Percentiles rank a stretch among this genome's conserved stretches.
phyloP scores from a whole-genome alignment of 2,329 filamentous ascomycete genomes.

The Colletotrichum tanaceti region DNA sequence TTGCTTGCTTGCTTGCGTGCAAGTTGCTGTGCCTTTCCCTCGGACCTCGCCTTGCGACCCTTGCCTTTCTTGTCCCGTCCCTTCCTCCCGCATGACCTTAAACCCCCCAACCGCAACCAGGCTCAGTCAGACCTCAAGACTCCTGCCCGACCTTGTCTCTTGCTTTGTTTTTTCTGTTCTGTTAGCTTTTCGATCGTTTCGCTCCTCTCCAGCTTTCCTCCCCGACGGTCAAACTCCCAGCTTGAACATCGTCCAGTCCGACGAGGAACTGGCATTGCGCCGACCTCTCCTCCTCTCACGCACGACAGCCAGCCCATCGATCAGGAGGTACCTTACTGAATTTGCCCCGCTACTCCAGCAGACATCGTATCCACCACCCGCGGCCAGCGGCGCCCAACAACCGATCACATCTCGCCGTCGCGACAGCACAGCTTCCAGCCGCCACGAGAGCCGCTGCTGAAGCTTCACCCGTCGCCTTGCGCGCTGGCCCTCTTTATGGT shows the following conservation, averaged over 20 bases:
- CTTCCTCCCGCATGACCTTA: slow-evolving; percentile 40
- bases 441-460: slow-evolving; percentile 47
- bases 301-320: background rate
- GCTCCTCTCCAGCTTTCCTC: slow-evolving; percentile 1
- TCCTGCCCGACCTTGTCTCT: background rate
- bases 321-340: background rate
- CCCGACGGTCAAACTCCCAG: background rate
- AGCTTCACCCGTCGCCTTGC: slow-evolving; percentile 50
- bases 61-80: slow-evolving; percentile 36
- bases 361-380: slow-evolving; percentile 8
- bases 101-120: slow-evolving; percentile 26
- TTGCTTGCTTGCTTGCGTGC: too few relatives aligned
- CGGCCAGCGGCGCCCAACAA: slow-evolving; percentile 9
- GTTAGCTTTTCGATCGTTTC: background rate
- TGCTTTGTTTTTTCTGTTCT: background rate
- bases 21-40: slow-evolving; percentile 28
- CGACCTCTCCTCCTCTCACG: slow-evolving; percentile 18
- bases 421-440: slow-evolving; percentile 31
- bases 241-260: background rate
- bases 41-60: slow-evolving; percentile 33
- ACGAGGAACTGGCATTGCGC: slow-evolving; percentile 34
- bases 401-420: slow-evolving; percentile 12
- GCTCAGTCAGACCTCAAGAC: slow-evolving; percentile 5
- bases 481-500: slow-evolving; percentile 53
- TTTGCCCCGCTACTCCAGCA: slow-evolving; percentile 32